Conservation (phyloP, 1,284 basidiomycete species). For the Apiotrichum sp. region DNA sequence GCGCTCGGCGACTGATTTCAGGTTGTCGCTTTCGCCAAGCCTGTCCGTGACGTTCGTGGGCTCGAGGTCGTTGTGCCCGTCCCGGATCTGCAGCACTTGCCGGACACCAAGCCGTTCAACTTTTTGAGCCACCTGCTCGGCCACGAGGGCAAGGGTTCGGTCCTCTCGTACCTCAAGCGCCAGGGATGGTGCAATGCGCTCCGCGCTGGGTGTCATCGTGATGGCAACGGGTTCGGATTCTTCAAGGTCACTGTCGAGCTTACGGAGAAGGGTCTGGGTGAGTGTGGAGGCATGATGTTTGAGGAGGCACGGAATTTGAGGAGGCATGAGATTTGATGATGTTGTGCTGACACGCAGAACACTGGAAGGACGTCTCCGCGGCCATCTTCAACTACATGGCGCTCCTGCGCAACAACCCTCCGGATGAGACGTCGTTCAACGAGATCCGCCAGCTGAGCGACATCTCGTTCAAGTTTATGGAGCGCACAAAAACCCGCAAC, state of each 20-base stretch:
- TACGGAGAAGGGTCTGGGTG: constrained; percentile 80
- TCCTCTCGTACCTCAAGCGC: constrained; percentile 85
- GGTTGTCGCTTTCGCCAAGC: constrained; percentile 79
- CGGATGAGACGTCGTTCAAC: constrained; percentile 68
- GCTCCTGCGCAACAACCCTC: constrained; percentile 62
- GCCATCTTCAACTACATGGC: constrained; percentile 82
- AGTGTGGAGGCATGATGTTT: constrained; percentile 42
- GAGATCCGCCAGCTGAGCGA: constrained; percentile 71
- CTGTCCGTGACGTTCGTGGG: constrained; percentile 82
- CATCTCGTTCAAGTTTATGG: constrained; percentile 80
- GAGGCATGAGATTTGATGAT: no score
- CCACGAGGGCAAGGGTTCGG: constrained; percentile 91
- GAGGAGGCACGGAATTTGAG: no score
- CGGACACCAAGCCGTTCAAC: constrained; percentile 72
- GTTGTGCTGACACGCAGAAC: constrained; percentile 50
- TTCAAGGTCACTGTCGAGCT: constrained; percentile 79
- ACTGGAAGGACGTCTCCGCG: constrained; percentile 69
- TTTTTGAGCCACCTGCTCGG: constrained; percentile 85
- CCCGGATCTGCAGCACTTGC: constrained; percentile 72
- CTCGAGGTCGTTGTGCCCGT: constrained; percentile 85
- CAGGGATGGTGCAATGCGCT: constrained; percentile 86
- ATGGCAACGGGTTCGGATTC: constrained; percentile 71
- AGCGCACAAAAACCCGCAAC: constrained; percentile 70
- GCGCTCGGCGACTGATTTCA: constrained; percentile 41
- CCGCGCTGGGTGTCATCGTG: constrained; percentile 61